phyloP scores from a whole-genome alignment of 1,284 basidiomycete genomes.

The Ustanciosporium gigantosporum region DNA sequence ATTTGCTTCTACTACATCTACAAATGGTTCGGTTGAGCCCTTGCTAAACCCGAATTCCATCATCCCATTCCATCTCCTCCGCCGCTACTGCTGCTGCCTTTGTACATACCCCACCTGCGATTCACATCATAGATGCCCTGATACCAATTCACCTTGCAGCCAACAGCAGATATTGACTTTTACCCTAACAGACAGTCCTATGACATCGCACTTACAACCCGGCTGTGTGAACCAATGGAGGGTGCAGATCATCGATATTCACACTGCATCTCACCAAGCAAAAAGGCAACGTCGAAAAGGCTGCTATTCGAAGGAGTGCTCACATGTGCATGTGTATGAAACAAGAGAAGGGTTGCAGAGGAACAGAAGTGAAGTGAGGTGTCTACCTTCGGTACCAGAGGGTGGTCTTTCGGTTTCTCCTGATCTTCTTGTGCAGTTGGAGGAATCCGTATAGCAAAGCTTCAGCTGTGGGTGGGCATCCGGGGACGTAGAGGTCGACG shows the following conservation, averaged over 20 bases:
- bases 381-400: constrained; percentile 72
- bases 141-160: neutral
- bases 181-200: no score
- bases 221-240: no score
- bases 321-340: no score
- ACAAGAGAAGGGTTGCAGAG: no score
- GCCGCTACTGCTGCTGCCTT: no score
- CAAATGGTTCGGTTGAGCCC: constrained; percentile 49
- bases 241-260: no score
- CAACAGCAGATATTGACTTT: no score
- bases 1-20: constrained; percentile 59
- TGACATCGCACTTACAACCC: no score
- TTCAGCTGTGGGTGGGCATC: constrained; percentile 85
- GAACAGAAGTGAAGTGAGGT: neutral
- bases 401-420: constrained; percentile 83
- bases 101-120: neutral
- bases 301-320: no score
- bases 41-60: neutral
- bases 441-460: constrained; percentile 73
- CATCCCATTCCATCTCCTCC: no score
- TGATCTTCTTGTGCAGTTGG: constrained; percentile 96
- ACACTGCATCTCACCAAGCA: no score
- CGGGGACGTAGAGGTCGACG: constrained; percentile 83
- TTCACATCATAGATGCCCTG: neutral
- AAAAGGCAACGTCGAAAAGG: no score